phyloP scores from a whole-genome alignment of 2,329 filamentous ascomycete species.

The Aspergillus sp. region DNA sequence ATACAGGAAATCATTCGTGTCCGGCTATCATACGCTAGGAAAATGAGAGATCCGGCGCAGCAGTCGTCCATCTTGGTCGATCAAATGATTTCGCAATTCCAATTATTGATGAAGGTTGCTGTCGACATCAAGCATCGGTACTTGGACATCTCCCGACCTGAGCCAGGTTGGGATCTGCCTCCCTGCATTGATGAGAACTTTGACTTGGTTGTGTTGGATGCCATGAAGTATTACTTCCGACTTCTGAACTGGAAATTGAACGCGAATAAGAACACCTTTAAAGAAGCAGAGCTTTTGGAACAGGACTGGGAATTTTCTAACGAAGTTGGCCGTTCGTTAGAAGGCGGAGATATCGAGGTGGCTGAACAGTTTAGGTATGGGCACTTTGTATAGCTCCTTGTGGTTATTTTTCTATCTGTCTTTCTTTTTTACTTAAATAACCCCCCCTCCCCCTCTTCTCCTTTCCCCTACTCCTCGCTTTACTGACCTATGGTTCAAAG shows the following conservation, averaged over 20 bases:
- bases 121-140: conserved; percentile 90
- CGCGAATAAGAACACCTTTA: conserved; percentile 98
- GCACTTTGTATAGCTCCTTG: not conserved
- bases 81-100: conserved; percentile 96
- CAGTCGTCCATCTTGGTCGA: conserved; percentile 91
- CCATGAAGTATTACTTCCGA: conserved; percentile 95
- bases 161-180: conserved; percentile 89
- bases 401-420: not conserved
- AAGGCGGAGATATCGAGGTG: conserved; percentile 90
- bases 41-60: conserved; percentile 90
- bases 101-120: conserved; percentile 82
- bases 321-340: conserved; percentile 80
- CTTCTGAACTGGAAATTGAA: conserved; percentile 97
- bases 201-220: conserved; percentile 82
- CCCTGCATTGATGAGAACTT: conserved; percentile 96
- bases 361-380: conserved; percentile 82
- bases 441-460: too few species aligned
- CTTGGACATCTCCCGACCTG: conserved; percentile 69
- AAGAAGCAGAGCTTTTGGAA: conserved; percentile 92
- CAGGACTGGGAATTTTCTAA: conserved; percentile 98
- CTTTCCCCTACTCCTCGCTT: conserved; percentile 5
- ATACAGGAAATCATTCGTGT: conserved; percentile 96
- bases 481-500: conserved; percentile 31
- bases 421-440: too few species aligned
- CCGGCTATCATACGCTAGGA: conserved; percentile 81